Percentiles rank a stretch among this genome's conserved stretches.
These are phyloP conservation scores for Striga asiatica DNA, from an alignment of 257 asterid genomes.

Conservation along the genomic window DNA sequence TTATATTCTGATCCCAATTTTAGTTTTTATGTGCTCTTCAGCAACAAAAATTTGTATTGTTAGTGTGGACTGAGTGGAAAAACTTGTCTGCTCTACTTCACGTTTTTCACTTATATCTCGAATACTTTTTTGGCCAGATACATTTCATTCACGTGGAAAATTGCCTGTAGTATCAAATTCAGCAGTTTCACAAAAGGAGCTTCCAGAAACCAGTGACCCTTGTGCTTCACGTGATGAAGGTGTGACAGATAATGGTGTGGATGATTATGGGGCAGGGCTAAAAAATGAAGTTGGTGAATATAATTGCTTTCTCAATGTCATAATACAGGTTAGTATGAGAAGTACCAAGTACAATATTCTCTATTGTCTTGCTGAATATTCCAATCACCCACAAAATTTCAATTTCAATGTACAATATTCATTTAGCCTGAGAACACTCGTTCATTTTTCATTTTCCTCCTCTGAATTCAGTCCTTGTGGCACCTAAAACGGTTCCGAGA, in stretches of 20 bases:
- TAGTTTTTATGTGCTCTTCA: not conserved
- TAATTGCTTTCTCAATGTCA: slow-evolving; percentile 95
- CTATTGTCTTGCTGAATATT: slow-evolving; percentile 4
- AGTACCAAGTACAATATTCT: not conserved
- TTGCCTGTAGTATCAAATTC: not conserved
- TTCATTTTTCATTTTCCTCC: not conserved
- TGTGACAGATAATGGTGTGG: slow-evolving; percentile 28
- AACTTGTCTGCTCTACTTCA: not conserved
- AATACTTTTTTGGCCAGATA: slow-evolving; percentile 33
- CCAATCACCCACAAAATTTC: not conserved
- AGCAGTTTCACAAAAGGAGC: slow-evolving; percentile 13
- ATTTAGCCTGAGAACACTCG: slow-evolving; percentile 10
- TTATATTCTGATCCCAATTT: no score
- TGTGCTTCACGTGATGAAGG: slow-evolving; percentile 25
- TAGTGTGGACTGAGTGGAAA: slow-evolving; percentile 4
- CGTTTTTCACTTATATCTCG: slow-evolving; percentile 11
- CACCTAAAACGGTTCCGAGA: slow-evolving; percentile 71
- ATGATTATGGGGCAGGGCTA: slow-evolving; percentile 69
- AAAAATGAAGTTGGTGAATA: slow-evolving; percentile 94
- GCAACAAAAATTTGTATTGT: not conserved
- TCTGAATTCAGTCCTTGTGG: slow-evolving; percentile 76
- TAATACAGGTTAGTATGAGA: slow-evolving; percentile 86
- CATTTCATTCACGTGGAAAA: slow-evolving; percentile 16
- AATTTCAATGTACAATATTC: slow-evolving; percentile 6
- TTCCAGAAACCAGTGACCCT: slow-evolving; percentile 26